Percentiles rank a stretch among this genome's conserved stretches.
Evolutionary conservation across 2,329 filamentous ascomycete species (phyloP).

Genomic region (Pseudocercospora crystallina): DNA sequence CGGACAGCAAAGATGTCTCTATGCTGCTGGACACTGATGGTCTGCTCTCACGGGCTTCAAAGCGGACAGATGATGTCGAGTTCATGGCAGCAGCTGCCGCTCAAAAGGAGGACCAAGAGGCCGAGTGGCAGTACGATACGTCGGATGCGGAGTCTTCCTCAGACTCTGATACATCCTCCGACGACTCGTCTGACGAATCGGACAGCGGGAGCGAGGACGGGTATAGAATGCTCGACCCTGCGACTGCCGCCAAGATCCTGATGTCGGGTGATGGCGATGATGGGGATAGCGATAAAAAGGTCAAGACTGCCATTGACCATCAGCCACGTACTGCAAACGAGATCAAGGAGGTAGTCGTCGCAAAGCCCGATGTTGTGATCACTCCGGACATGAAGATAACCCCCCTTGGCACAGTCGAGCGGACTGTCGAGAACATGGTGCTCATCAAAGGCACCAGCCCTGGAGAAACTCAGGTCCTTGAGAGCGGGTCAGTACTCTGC

Average conservation of each 20-base stretch:
- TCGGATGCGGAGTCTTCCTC: slow-evolving; percentile 62
- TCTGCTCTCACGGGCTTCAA: slow-evolving; percentile 9
- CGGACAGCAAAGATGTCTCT: slow-evolving; percentile 1
- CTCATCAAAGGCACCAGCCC: slow-evolving; percentile 76
- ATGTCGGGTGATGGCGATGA: slow-evolving; percentile 85
- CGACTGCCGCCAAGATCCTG: slow-evolving; percentile 79
- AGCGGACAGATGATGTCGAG: slow-evolving; percentile 39
- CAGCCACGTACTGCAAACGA: slow-evolving; percentile 81
- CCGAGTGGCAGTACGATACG: slow-evolving; percentile 77
- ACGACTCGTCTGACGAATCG: slow-evolving; percentile 50
- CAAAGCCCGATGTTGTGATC: slow-evolving; percentile 74
- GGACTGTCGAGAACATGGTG: slow-evolving; percentile 73
- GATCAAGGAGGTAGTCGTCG: slow-evolving; percentile 46
- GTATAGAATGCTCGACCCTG: slow-evolving; percentile 73
- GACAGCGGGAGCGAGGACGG: slow-evolving; percentile 55
- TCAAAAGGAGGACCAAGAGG: slow-evolving; percentile 54
- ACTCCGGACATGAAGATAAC: slow-evolving; percentile 74
- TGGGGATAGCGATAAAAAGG: slow-evolving; percentile 64
- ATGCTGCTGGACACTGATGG: slow-evolving; percentile 10
- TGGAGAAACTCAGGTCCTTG: slow-evolving; percentile 81
- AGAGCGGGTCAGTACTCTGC: slow-evolving; percentile 81
- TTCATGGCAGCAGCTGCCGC: slow-evolving; percentile 47
- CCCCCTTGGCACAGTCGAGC: slow-evolving; percentile 71
- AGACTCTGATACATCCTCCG: slow-evolving; percentile 43
- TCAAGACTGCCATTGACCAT: slow-evolving; percentile 42